These are phyloP conservation scores for Camellia lanceoleosa DNA, from an alignment of 148 eudicot genomes.

Conservation along the genomic window DNA sequence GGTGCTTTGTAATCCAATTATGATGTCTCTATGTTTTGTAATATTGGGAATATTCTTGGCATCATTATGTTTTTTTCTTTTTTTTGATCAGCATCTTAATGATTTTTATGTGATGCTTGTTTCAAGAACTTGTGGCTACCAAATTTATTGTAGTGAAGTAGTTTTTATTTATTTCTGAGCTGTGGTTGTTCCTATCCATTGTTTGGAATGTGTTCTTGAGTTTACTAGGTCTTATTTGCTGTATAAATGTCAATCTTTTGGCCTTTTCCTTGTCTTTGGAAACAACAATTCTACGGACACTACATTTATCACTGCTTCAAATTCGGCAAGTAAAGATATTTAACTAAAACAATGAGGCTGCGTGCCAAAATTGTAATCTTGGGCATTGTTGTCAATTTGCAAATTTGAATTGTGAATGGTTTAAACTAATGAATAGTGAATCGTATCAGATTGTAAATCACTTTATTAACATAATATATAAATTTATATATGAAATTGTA, in stretches of 20 bases:
- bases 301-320: background rate
- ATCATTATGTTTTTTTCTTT: background rate
- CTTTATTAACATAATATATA: no score
- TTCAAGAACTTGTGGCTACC: background rate
- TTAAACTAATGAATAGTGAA: no score
- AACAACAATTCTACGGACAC: background rate
- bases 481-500: no score
- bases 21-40: slow-evolving; percentile 18
- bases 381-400: no score
- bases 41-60: slow-evolving; percentile 15
- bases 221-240: background rate
- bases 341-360: background rate
- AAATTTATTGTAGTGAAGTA: background rate
- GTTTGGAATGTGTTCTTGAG: background rate
- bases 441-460: no score
- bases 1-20: slow-evolving; percentile 16
- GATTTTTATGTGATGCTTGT: background rate
- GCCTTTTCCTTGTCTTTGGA: background rate
- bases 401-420: no score
- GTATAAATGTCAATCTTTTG: background rate
- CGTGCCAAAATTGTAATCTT: background rate
- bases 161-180: background rate
- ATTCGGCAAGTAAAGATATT: background rate
- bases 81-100: background rate
- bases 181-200: background rate